Evolutionary conservation across 441 rosid genomes (phyloP), one percentile per base, ranked within the genome.

Genomic region (Populus hybrid): DNA sequence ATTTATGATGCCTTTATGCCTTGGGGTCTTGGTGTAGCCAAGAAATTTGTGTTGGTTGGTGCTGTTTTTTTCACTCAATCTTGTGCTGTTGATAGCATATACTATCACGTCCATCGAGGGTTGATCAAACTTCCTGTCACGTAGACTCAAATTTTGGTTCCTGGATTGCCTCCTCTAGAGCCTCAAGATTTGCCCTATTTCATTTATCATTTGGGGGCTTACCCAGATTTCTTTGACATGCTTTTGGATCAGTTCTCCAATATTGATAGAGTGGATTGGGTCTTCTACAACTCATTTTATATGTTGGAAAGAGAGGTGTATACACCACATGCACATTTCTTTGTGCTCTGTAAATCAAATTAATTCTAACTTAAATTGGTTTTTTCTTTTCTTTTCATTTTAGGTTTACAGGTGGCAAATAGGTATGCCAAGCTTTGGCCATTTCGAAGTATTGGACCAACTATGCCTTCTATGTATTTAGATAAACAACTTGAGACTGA

Each of bases 381-480:
- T 20, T 65, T 30, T 30, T 30, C 32, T 30, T 30, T 30, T 30
- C 23, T n/a, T 67, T 40, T 10, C 11, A 10, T 40, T 40, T 26
- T 23, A 5, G 18, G 8, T 66, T 21, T 38, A 64, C 14, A 89
- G 93, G 87, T 68, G 21, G 72, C 64, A 79, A 82, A 76, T 23
- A 86, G 81, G 89, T 74, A 89, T 79, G 78, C 87, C 1, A 80
- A 83, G 50, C 70, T 23, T 8, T 88, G 90, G 86, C 73, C 67
- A 1, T 2, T 89, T 12, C 26, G 72, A 80, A 85, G 92, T 0
- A 34, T 89, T 11, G 90, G 93, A 8, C 90, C 92, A 26, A 88
- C 89, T 0, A 59, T 86, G 24, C 91, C 92, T 38, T 90, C 97
- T 3, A 72, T 68, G 73, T 89, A 77, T 79, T 79, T 90, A 65